Conservation (phyloP, 2,329 filamentous ascomycete species). For the Calonectria pauciramosa region DNA sequence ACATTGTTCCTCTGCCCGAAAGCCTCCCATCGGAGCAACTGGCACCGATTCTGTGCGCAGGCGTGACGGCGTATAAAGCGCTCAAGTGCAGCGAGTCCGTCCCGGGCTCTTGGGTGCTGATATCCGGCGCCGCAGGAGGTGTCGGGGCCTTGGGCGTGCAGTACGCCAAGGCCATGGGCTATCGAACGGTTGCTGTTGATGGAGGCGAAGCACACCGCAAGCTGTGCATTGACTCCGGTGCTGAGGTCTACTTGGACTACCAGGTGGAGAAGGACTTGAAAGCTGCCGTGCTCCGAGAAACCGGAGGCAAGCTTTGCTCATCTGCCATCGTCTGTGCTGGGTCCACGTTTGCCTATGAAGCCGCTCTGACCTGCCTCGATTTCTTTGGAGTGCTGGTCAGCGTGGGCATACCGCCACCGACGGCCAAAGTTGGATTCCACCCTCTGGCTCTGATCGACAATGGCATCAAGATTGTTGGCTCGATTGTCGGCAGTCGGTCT, state of each 20-base stretch:
- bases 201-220: neutral
- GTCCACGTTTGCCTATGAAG: slow-evolving; percentile 7
- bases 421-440: slow-evolving; percentile 14
- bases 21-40: neutral
- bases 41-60: slow-evolving; percentile 18
- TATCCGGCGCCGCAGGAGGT: slow-evolving; percentile 22
- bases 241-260: slow-evolving; percentile 19
- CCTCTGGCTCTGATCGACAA: slow-evolving; percentile 17
- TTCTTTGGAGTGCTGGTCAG: slow-evolving; percentile 14
- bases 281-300: neutral
- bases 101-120: slow-evolving; percentile 14
- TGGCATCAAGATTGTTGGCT: slow-evolving; percentile 18
- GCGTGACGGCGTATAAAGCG: slow-evolving; percentile 26
- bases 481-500: slow-evolving; percentile 12
- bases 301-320: neutral
- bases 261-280: neutral
- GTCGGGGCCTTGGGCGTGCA: slow-evolving; percentile 18
- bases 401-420: slow-evolving; percentile 15
- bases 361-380: neutral
- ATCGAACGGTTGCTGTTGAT: slow-evolving; percentile 20
- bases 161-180: slow-evolving; percentile 27
- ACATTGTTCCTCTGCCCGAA: slow-evolving; percentile 8
- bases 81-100: slow-evolving; percentile 17
- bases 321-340: slow-evolving; percentile 16
- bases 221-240: neutral